Base-by-base conservation (phyloP, 169 alveolate genomes). In the Cryptosporidium ubiquitum region DNA sequence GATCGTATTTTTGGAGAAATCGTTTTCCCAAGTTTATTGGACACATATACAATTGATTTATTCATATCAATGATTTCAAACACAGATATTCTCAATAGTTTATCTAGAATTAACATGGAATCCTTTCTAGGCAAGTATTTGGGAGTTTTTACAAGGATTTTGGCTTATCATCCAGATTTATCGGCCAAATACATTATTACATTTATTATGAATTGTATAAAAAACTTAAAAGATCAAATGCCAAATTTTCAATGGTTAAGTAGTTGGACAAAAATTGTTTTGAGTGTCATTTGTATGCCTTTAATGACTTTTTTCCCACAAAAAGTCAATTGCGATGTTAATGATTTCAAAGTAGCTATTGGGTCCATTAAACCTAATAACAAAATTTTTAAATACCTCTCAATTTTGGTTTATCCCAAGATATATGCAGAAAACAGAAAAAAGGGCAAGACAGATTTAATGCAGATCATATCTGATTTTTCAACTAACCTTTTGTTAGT, bases 281-380 rank as follows among this genome's bases (percentile, higher is more conserved):
- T 74, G 42, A 55, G 31, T n/a, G 16, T 29, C 7, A 52, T 52
- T 55, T 74, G 44, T 37, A 74, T 74, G 71, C 86, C 86, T 18
- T 42, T 74, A 26, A 57, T 74, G 57, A 74, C 66, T 16, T 35
- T 74, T 9, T 74, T 74, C 31, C 86, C 86, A 9, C 86, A 74
- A 42, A 58, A 52, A 29, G 58, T 70, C 20, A 52, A 40, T 18
- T 70, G 68, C 18, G 42, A 70, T 33, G 20, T 44, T 18, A 29
- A 31, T 29, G 68, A 70, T 6, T 6, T 70, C n/a, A 42, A 70
- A 52, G 18, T 33, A 23, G 29, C 23, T 18, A 42, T 70, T 44
- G n/a, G 40, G 5, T 14, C 52, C 18, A 31, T 70, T 5, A 70
- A 70, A 2, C 84, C 84, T 29, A 70, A 52, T 47, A 33, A 70